Base-by-base conservation (phyloP, 2,329 filamentous ascomycete species). In the Epichloe glyceriae region DNA sequence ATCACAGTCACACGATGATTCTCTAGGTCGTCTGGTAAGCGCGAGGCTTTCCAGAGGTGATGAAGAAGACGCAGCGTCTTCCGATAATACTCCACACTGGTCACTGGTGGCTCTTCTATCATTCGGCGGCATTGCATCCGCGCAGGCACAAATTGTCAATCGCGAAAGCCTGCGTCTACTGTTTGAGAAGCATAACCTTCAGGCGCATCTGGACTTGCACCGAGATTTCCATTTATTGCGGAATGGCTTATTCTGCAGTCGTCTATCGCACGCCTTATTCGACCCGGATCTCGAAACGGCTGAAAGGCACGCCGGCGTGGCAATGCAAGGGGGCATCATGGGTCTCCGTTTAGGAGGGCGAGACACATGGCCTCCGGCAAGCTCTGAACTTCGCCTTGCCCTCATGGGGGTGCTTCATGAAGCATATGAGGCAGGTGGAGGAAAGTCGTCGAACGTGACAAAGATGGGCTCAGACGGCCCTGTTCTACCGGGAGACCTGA, bases 311-410 rank as follows among this genome's bases (percentile, higher is more conserved):
- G 71, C 78, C 17, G 87, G 88, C 3, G 73, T 83, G 34, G 79
- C 86, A 43, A 77, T 82, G 8, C 79, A 79, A 44, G 83, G 86
- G 46, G 78, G 82, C 52, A 71, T 79, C 14, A 91, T 95, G 74
- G 91, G 93, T 1, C 73, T 97, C 40, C 84, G 89, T 40, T 73
- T 97, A 0, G 86, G 86, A n/a, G 80, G 79, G 2, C 79, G 88
- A 59, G 82, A 87, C 50, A 87, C 76, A 34, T 97, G 93, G 93
- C 93, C 93, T 26, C 93, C 93, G 4, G 89, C 89, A 22, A 94
- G 87, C 64, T 96, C 90, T 0, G 93, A 97, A 64, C 70, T 98
- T n/a, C 81, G 89, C 10, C 74, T 97, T 5, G 88, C 88, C 0
- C 73, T 98, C 17, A 94, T 90, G 77, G 89, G 88, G 0, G 78